These are phyloP conservation scores for Cladochytrium replicatum DNA, from an alignment of 192 early-diverging fungal genomes.

Conservation along the genomic window DNA sequence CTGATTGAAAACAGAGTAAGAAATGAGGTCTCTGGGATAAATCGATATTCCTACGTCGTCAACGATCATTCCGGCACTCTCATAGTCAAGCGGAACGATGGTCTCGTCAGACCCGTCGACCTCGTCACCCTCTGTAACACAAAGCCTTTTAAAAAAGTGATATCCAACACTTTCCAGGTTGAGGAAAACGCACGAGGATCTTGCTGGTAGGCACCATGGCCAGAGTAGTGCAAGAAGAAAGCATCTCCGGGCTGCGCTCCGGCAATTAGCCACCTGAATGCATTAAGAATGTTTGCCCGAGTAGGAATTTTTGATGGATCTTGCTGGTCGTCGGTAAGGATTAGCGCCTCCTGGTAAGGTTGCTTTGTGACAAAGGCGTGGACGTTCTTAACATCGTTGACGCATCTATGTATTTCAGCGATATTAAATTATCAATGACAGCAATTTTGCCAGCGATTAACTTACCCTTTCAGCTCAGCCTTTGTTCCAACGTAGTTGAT, in stretches of 20 bases:
- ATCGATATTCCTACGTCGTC: constrained; percentile 25
- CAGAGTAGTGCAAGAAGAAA: constrained; percentile 42
- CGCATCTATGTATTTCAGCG: constrained; percentile 13
- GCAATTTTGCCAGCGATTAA: background rate
- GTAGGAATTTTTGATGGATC: constrained; percentile 26
- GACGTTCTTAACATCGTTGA: constrained; percentile 42
- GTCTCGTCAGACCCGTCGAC: constrained; percentile 34
- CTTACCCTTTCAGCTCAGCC: constrained; percentile 15
- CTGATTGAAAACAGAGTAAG: constrained; percentile 6
- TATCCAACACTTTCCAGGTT: background rate
- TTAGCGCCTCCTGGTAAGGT: constrained; percentile 4
- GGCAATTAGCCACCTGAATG: constrained; percentile 28
- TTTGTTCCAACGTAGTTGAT: constrained; percentile 34
- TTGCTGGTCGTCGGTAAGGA: constrained; percentile 35
- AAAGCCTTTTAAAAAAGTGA: background rate
- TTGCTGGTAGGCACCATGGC: constrained; percentile 33
- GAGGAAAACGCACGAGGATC: constrained; percentile 6
- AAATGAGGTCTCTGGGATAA: constrained; percentile 8
- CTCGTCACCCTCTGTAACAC: constrained; percentile 24
- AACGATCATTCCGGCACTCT: constrained; percentile 25
- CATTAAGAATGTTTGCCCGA: constrained; percentile 28
- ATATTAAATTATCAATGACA: background rate
- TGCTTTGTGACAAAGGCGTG: constrained; percentile 10
- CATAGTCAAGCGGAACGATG: constrained; percentile 39
- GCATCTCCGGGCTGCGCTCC: constrained; percentile 31